These are phyloP conservation scores for Kazachstania kunashirensis DNA, from an alignment of 805 yeast genomes.

Conservation along the genomic window DNA sequence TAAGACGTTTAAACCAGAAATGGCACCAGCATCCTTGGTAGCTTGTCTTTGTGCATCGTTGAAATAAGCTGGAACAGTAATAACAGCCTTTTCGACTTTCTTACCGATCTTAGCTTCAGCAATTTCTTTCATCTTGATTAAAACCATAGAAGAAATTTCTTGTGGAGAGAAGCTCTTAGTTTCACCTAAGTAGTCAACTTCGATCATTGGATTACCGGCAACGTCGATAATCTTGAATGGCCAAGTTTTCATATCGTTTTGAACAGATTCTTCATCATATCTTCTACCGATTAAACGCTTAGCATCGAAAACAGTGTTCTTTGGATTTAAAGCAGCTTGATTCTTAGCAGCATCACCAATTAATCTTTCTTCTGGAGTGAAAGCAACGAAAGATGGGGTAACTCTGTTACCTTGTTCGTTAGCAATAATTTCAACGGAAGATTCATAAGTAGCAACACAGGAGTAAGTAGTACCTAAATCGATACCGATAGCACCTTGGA, in stretches of 20 bases:
- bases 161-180: constrained; percentile 63
- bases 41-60: constrained; percentile 77
- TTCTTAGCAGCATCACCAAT: constrained; percentile 79
- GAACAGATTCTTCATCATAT: constrained; percentile 66
- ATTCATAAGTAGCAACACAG: constrained; percentile 72
- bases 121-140: constrained; percentile 74
- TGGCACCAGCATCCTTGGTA: constrained; percentile 74
- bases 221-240: constrained; percentile 63
- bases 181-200: constrained; percentile 63
- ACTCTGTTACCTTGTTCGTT: constrained; percentile 83
- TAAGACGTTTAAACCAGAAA: constrained; percentile 68
- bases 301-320: constrained; percentile 50
- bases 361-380: constrained; percentile 69
- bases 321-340: constrained; percentile 74
- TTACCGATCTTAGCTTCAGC: constrained; percentile 70
- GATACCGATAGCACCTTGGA: constrained; percentile 99
- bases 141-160: constrained; percentile 68
- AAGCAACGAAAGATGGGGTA: constrained; percentile 74
- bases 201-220: constrained; percentile 57
- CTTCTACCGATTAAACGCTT: constrained; percentile 47
- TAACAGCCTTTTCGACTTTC: constrained; percentile 63
- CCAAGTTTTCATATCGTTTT: constrained; percentile 88
- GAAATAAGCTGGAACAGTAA: constrained; percentile 74
- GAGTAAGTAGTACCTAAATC: constrained; percentile 84
- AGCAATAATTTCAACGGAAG: constrained; percentile 70